phyloP scores from a whole-genome alignment of 2,329 filamentous ascomycete genomes.

The Fusarium gaditjirri region DNA sequence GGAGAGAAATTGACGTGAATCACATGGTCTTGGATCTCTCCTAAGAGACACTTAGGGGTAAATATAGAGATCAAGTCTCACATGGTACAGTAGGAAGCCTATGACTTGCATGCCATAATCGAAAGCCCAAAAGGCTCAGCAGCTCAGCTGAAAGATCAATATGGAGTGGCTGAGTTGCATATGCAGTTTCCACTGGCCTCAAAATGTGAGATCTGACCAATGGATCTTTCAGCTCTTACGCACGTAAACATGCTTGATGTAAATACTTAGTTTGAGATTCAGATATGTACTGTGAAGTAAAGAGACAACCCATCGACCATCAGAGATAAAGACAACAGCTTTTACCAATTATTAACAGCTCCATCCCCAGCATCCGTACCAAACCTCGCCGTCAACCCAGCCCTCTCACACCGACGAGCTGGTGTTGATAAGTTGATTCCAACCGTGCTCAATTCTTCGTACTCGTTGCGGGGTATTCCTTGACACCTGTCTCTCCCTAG shows the following conservation, averaged over 20 bases:
- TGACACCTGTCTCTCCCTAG: not conserved
- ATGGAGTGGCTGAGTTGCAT: not conserved
- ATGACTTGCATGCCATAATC: not conserved
- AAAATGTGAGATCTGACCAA: not conserved
- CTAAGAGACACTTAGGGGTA: not conserved
- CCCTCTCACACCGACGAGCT: not conserved
- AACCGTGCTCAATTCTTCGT: not conserved
- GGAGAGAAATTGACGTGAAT: not conserved
- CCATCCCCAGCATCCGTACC: too few relatives aligned
- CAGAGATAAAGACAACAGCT: not conserved
- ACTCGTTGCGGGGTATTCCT: not conserved
- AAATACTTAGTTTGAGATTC: not conserved
- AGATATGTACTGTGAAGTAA: not conserved
- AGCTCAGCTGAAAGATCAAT: not conserved
- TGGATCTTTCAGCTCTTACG: not conserved
- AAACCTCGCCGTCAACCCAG: not conserved
- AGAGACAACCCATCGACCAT: not conserved
- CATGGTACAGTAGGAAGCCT: not conserved
- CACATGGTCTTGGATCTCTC: rapidly evolving
- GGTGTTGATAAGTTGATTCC: not conserved
- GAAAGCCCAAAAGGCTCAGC: not conserved
- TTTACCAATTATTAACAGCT: not conserved
- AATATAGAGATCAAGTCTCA: rapidly evolving
- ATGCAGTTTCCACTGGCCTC: not conserved
- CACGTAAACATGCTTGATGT: not conserved